Conservation (phyloP, 2,329 filamentous ascomycete genomes). For the Lachnellula subtilissima region DNA sequence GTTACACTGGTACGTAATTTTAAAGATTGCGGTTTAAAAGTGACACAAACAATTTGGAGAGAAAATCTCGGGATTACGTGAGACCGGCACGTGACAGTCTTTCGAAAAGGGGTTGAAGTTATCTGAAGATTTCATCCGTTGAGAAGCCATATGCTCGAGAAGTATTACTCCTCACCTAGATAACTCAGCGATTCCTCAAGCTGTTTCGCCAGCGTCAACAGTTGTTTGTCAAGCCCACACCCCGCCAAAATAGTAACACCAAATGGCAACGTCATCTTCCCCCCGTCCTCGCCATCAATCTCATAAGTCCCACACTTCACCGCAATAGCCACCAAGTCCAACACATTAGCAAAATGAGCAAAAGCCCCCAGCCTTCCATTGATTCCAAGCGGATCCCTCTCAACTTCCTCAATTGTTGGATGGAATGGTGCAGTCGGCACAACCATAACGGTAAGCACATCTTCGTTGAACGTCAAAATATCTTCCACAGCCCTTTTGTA, state of each 20-base stretch:
- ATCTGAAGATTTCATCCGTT: background rate
- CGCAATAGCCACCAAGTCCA: constrained; percentile 45
- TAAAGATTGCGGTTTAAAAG: constrained; percentile 12
- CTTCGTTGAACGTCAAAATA: constrained; percentile 31
- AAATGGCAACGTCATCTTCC: constrained; percentile 36
- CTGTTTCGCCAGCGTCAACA: constrained; percentile 33
- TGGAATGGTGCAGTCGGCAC: constrained; percentile 48
- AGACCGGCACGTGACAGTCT: background rate
- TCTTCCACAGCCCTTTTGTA: constrained; percentile 39
- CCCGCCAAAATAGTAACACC: constrained; percentile 40
- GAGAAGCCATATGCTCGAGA: background rate
- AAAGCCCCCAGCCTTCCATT: constrained; percentile 46
- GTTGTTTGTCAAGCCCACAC: constrained; percentile 36
- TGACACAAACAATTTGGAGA: constrained; percentile 6
- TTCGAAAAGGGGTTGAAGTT: background rate
- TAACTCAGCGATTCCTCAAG: constrained; percentile 25
- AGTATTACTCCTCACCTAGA: constrained; percentile 10
- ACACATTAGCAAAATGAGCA: constrained; percentile 51
- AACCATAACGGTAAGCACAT: constrained; percentile 38
- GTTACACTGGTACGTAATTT: constrained; percentile 9
- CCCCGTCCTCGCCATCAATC: constrained; percentile 5
- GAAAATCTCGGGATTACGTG: constrained; percentile 1
- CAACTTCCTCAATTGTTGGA: constrained; percentile 44
- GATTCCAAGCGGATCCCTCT: constrained; percentile 43
- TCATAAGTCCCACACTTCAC: constrained; percentile 25